Percentiles rank a stretch among this genome's conserved stretches.
These are phyloP conservation scores for Biancaea sappan DNA, from an alignment of 306 rosid species.

Conservation along the genomic window DNA sequence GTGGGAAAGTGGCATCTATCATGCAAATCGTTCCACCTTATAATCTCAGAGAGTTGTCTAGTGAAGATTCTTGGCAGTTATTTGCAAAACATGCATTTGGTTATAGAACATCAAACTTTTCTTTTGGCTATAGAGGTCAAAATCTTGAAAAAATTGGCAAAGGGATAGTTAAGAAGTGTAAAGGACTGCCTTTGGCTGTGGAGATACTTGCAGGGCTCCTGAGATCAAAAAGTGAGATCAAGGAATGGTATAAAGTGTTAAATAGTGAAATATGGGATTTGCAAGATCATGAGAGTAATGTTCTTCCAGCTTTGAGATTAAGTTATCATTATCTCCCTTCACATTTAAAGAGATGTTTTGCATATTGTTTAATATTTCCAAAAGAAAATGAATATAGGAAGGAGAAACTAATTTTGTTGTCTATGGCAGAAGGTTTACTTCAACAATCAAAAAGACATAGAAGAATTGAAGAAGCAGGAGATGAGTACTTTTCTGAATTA, in stretches of 20 bases:
- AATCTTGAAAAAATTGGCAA: constrained; percentile 34
- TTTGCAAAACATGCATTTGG: constrained; percentile 47
- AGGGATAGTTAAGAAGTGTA: constrained; percentile 44
- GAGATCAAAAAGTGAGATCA: constrained; percentile 34
- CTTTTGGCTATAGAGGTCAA: too few relatives aligned
- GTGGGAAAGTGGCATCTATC: constrained; percentile 40
- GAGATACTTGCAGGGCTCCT: constrained; percentile 49
- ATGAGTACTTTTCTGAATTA: constrained; percentile 46
- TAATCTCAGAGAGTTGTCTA: constrained; percentile 35
- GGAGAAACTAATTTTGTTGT: constrained; percentile 43
- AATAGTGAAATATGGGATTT: constrained; percentile 51
- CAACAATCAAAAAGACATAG: constrained; percentile 28
- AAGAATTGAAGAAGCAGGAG: constrained; percentile 45
- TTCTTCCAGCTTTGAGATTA: constrained; percentile 50
- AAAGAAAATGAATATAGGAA: constrained; percentile 42
- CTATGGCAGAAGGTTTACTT: constrained; percentile 53
- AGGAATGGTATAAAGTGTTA: constrained; percentile 42
- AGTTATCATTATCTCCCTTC: constrained; percentile 51
- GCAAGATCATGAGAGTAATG: constrained; percentile 35
- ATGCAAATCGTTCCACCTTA: constrained; percentile 40
- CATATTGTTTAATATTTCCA: constrained; percentile 49
- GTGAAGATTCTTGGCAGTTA: constrained; percentile 39
- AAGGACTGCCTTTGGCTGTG: constrained; percentile 49
- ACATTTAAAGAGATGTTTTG: constrained; percentile 50
- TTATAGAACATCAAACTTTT: background rate